Conservation (phyloP, 2,329 filamentous ascomycete genomes). For the Lithohypha guttulata region DNA sequence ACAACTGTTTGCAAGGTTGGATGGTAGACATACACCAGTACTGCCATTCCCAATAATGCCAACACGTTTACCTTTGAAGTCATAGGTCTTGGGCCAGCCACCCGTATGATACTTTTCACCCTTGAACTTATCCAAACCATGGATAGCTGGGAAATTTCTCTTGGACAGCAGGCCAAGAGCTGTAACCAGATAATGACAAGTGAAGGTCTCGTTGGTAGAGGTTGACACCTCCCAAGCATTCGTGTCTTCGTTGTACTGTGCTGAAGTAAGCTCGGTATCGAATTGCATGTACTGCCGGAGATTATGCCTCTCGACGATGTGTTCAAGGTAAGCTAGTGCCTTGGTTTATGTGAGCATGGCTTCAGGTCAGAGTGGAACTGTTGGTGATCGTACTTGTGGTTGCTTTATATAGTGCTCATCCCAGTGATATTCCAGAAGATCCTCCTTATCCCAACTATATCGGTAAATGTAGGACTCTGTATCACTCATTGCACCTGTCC, state of each 20-base stretch:
- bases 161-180: conserved; percentile 45
- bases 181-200: conserved; percentile 33
- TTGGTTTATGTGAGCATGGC: too few species aligned
- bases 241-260: conserved; percentile 14
- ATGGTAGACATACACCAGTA: conserved; percentile 24
- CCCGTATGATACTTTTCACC: conserved; percentile 34
- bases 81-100: conserved; percentile 28
- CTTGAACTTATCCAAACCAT: conserved; percentile 24
- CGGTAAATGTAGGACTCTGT: conserved; percentile 16
- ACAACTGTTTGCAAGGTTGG: background rate
- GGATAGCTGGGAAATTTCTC: conserved; percentile 44
- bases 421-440: conserved; percentile 21
- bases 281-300: conserved; percentile 32
- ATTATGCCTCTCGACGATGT: conserved; percentile 26
- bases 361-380: too few species aligned
- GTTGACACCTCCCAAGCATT: conserved; percentile 20
- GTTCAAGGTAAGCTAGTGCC: conserved; percentile 26
- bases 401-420: conserved; percentile 28
- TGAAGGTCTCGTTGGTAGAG: conserved; percentile 20
- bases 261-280: conserved; percentile 28
- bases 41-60: conserved; percentile 35
- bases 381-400: too few species aligned
- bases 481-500: conserved; percentile 29
- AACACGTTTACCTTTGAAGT: conserved; percentile 22
- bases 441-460: conserved; percentile 10